Evolutionary conservation across 2,329 filamentous ascomycete genomes (phyloP), one percentile per base, ranked within the genome.

Genomic region (Monosporascus sp.): DNA sequence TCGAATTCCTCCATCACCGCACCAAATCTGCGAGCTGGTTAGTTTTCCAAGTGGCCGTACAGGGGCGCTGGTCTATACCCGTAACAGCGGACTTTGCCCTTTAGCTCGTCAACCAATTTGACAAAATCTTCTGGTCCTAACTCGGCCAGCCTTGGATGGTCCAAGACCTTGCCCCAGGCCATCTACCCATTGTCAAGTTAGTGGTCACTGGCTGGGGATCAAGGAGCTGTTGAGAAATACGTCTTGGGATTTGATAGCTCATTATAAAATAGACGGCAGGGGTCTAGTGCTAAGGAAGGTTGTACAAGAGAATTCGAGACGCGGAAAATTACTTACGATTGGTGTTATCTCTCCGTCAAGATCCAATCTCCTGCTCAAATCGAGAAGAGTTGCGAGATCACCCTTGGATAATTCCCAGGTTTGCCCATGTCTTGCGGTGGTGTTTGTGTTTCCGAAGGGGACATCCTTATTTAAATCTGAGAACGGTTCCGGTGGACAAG

Each of bases 341-440:
- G 94, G 94, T 18, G 93, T 97, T 63, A 97, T 89, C 72, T 95
- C 90, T 50, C 90, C 90, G 56, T 94, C 89, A 2, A 94, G 82
- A 61, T 94, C 86, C 25, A 97, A 78, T 62, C 86, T 84, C 61
- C 85, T 82, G 72, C 90, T 96, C 51, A 97, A 79, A 65, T 96
- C 88, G 55, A 97, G 80, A 51, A 97, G 77, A 51, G 88, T 95
- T 49, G 85, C 76, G 48, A 99, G 78, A 64, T 94, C 90, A 38
- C 81, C 81, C 67, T 87, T 89, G 54, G 80, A 84, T 6, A 94
- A 74, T 66, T 94, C 87, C 73, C 90, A 93, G 48, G 92, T 93
- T 27, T 25, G 42, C 22, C 42, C 42, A 17, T 46, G 42, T 46
- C 6, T n/a, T 31, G 20, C 5, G 34, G 50, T 34, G 53, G 57